Conservation (phyloP, 176 grass and related monocot species). For the Chloris gayana region DNA sequence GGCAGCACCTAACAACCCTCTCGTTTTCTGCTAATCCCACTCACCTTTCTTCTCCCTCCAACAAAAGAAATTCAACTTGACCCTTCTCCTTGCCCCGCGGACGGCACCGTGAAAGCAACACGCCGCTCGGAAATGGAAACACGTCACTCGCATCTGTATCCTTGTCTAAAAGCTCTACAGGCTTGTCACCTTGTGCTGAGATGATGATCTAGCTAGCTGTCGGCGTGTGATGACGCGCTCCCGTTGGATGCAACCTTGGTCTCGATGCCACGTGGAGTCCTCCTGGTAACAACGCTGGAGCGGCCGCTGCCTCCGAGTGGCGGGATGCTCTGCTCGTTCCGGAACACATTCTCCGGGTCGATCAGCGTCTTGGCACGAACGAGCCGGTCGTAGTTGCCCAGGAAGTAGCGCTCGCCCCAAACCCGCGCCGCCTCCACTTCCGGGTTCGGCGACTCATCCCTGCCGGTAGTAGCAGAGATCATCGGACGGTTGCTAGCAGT, state of each 20-base stretch:
- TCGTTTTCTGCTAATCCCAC: not conserved
- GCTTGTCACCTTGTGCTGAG: not conserved
- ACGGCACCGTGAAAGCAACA: conserved; percentile 45
- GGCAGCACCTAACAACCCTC: not conserved
- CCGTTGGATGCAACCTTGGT: not conserved
- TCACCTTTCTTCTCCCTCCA: not conserved
- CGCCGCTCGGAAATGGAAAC: not conserved
- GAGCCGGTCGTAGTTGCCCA: conserved; percentile 61
- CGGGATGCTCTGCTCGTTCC: conserved; percentile 66
- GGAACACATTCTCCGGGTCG: conserved; percentile 71
- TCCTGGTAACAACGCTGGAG: not conserved
- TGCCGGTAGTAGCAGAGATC: no score
- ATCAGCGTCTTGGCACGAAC: conserved; percentile 59
- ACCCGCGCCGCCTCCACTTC: conserved; percentile 41
- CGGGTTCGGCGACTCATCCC: not conserved
- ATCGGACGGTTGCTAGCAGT: no score
- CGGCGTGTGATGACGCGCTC: not conserved
- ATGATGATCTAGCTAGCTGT: not conserved
- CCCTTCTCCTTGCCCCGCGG: not conserved
- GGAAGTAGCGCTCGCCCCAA: conserved; percentile 73
- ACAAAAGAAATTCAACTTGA: not conserved
- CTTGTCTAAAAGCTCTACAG: not conserved
- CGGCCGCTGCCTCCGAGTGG: conserved; percentile 35
- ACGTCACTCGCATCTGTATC: not conserved
- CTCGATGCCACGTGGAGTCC: conserved; percentile 20